phyloP scores from a whole-genome alignment of 1,284 basidiomycete species.

The Apiotrichum gamsii region DNA sequence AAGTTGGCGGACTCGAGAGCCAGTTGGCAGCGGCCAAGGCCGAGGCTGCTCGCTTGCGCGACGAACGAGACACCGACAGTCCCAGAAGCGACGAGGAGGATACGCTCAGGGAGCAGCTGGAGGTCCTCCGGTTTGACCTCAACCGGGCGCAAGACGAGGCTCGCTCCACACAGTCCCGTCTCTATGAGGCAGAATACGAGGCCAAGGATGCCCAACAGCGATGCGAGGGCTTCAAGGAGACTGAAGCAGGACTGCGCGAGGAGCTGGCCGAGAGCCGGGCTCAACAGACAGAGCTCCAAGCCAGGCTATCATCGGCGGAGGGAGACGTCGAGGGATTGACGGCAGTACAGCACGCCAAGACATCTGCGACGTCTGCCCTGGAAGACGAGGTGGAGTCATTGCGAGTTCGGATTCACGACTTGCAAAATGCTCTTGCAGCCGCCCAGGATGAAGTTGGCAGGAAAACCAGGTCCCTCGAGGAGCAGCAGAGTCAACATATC shows the following conservation, averaged over 20 bases:
- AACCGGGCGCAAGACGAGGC: constrained; percentile 7
- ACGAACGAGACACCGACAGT: neutral
- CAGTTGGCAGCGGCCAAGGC: neutral
- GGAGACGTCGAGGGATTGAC: too few species aligned
- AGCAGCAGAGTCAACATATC: too few species aligned
- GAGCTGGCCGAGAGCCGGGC: too few species aligned
- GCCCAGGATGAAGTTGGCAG: neutral
- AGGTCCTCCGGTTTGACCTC: constrained; percentile 10
- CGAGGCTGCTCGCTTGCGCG: neutral
- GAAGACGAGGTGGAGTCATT: neutral
- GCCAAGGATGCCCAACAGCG: too few species aligned
- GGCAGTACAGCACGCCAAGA: too few species aligned
- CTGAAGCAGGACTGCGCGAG: too few species aligned
- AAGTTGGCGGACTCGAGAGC: constrained; percentile 27
- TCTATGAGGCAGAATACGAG: too few species aligned
- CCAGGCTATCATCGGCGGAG: too few species aligned
- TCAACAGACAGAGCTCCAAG: too few species aligned
- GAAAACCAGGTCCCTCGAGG: neutral
- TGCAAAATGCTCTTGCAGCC: neutral
- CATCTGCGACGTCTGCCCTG: too few species aligned
- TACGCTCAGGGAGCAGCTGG: constrained; percentile 2
- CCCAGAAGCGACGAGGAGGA: neutral
- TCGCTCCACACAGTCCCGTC: too few species aligned
- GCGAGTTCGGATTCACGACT: neutral
- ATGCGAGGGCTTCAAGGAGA: too few species aligned